Conservation (phyloP, 352 stramenopile genomes). For the Pythium scleroteichum region DNA sequence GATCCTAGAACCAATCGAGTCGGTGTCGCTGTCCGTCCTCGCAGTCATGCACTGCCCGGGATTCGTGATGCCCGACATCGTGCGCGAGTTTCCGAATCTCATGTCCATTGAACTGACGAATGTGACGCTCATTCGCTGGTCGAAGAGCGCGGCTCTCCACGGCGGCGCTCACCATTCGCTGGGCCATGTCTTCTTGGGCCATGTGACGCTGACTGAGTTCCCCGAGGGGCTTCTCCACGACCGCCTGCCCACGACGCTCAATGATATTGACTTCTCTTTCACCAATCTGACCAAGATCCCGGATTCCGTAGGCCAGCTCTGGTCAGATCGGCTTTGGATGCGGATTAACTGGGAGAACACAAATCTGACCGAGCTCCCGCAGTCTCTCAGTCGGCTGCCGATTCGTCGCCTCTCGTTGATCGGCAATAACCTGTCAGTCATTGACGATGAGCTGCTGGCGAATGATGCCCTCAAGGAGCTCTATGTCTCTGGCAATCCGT, state of each 20-base stretch:
- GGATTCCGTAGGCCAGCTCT: conserved; percentile 10
- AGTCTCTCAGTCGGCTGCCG: not conserved
- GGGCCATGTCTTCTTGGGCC: conserved; percentile 14
- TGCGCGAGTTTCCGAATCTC: conserved; percentile 2
- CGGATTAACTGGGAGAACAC: conserved; percentile 14
- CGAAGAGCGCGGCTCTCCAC: conserved; percentile 9
- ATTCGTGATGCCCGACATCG: conserved; percentile 4
- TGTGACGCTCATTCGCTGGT: conserved; percentile 6
- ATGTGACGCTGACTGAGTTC: conserved; percentile 10
- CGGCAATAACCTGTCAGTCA: not conserved
- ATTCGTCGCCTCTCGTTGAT: conserved; percentile 15
- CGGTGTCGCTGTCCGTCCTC: not conserved
- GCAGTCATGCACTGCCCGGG: conserved; percentile 10
- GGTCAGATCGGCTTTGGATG: conserved; percentile 8
- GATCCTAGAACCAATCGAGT: conserved; percentile 6
- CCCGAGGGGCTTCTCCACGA: conserved; percentile 13
- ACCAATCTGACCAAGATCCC: conserved; percentile 24
- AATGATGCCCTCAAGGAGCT: not conserved
- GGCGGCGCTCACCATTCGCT: not conserved
- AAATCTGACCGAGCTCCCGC: conserved; percentile 6
- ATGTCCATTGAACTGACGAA: conserved; percentile 10
- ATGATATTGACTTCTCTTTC: conserved; percentile 14
- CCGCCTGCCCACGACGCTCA: conserved; percentile 5
- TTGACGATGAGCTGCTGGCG: conserved; percentile 4
- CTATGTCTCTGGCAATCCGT: conserved; percentile 13